These are phyloP conservation scores for Aspergillus sojae DNA, from an alignment of 2,329 filamentous ascomycete genomes.

Conservation along the genomic window DNA sequence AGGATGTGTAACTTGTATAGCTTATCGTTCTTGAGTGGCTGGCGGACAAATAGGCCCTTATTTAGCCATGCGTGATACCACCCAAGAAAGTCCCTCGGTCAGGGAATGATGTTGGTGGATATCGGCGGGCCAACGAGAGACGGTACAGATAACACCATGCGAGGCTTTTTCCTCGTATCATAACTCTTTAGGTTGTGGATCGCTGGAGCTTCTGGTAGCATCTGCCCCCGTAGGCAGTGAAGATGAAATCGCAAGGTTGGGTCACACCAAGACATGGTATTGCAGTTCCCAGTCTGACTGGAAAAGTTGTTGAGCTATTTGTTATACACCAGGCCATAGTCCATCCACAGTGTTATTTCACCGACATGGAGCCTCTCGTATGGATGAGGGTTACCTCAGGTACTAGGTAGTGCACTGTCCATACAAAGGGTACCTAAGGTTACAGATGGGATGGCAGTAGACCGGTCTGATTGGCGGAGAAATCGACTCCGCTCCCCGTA, in stretches of 20 bases:
- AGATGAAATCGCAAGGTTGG: neutral
- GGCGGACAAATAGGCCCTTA: constrained; percentile 12
- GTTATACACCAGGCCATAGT: neutral
- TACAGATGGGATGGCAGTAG: neutral
- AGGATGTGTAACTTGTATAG: neutral
- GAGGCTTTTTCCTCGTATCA: constrained; percentile 27
- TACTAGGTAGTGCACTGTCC: neutral
- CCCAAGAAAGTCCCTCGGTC: neutral
- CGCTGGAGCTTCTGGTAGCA: neutral
- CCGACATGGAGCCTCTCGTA: neutral
- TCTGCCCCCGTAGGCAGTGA: too few species aligned
- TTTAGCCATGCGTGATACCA: neutral
- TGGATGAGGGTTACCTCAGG: neutral
- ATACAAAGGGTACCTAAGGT: neutral
- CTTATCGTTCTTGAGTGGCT: neutral
- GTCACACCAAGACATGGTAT: neutral
- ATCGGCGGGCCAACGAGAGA: constrained; percentile 14
- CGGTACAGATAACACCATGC: constrained; percentile 10
- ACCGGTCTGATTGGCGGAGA: constrained; percentile 36
- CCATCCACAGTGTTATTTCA: neutral
- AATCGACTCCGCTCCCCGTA: constrained; percentile 29
- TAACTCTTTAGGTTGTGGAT: neutral
- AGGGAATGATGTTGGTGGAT: constrained; percentile 14
- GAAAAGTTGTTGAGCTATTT: neutral
- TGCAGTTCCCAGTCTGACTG: neutral